Evolutionary conservation across 2,329 filamentous ascomycete genomes (phyloP), one percentile per base, ranked within the genome.

Genomic region (Magnaporthales sp.): DNA sequence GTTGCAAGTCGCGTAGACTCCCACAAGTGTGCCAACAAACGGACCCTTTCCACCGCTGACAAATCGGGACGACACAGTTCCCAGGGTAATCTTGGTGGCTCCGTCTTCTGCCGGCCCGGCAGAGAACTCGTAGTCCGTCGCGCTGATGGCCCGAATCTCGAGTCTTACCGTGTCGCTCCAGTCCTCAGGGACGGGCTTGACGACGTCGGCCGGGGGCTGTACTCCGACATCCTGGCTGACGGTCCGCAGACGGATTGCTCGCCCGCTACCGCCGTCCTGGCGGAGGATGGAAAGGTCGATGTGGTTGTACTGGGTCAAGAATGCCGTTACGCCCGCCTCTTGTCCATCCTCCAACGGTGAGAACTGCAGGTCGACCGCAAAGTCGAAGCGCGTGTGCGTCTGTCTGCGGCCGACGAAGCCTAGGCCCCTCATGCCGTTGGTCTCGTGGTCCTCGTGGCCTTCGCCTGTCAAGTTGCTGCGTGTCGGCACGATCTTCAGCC

Each of bases 1-100:
- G 62, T 78, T 78, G 65, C 76, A 77, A 8, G 76, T 78, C 11
- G 75, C 76, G 65, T 77, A 78, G 2, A 71, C 72, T 1, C 77
- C 77, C 0, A 78, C 63, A 13, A 78, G 68, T 22, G 72, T 75
- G 0, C 76, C 76, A 0, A 74, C 72, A 66, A 76, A 78, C 7
- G 71, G 72, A 1, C 77, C 77, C 3, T 70, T 71, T 0, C 73
- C 75, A 13, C 75, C 75, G 56, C 75, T 77, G 56, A 78, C 67
- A 7, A 77, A 67, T 32, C 67, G 70, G 1, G 73, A 75, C 0
- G 72, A 73, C 7, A 72, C 75, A 5, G 68, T 71, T 11, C 73
- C 74, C 7, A 76, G 27, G 9, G 70, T 54, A 1, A 76, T 54
- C 60, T 66, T 68, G 0, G 65, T 65, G 4, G 58, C 31, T 1